Percentiles rank a stretch among this genome's conserved stretches.
phyloP scores from a whole-genome alignment of 495 filamentous ascomycete genomes.

The Daldinia concentrica region DNA sequence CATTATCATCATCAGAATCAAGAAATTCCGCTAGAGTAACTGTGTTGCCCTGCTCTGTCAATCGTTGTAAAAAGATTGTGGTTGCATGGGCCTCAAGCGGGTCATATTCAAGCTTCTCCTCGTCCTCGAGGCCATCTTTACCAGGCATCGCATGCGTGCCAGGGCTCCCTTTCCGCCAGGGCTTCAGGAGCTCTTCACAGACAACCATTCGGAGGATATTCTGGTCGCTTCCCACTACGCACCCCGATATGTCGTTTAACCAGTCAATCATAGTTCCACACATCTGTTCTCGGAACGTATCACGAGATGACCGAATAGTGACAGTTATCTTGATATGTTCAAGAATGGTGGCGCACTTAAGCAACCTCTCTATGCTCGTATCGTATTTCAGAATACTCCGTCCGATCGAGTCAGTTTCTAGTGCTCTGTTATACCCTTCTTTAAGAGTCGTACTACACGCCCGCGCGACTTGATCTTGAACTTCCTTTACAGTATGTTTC shows the following conservation, averaged over 20 bases:
- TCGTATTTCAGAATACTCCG: conserved; percentile 83
- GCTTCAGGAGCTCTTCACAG: conserved; percentile 87
- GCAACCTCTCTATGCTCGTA: conserved; percentile 72
- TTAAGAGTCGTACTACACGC: conserved; percentile 78
- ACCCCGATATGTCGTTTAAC: conserved; percentile 91
- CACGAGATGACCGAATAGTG: conserved; percentile 90
- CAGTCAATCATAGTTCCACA: conserved; percentile 97
- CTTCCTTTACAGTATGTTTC: conserved; percentile 95
- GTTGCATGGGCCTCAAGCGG: conserved; percentile 31
- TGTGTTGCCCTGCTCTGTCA: conserved; percentile 41
- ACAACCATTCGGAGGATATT: conserved; percentile 81
- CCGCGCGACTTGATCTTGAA: conserved; percentile 85
- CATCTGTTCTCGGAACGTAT: conserved; percentile 98
- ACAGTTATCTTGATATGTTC: conserved; percentile 96
- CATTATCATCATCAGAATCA: conserved; percentile 58
- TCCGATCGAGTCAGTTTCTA: conserved; percentile 87
- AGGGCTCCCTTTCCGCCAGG: conserved; percentile 86
- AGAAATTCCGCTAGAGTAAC: conserved; percentile 32
- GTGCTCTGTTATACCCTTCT: conserved; percentile 78
- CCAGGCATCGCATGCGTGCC: conserved; percentile 87
- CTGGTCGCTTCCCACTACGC: conserved; percentile 81
- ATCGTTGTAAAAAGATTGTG: conserved; percentile 38
- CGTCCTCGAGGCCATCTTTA: conserved; percentile 88
- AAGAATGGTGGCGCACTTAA: conserved; percentile 80
- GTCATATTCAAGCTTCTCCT: conserved; percentile 62